These are phyloP conservation scores for Lentinula lateritia DNA, from an alignment of 768 basidiomycete genomes.

Conservation along the genomic window DNA sequence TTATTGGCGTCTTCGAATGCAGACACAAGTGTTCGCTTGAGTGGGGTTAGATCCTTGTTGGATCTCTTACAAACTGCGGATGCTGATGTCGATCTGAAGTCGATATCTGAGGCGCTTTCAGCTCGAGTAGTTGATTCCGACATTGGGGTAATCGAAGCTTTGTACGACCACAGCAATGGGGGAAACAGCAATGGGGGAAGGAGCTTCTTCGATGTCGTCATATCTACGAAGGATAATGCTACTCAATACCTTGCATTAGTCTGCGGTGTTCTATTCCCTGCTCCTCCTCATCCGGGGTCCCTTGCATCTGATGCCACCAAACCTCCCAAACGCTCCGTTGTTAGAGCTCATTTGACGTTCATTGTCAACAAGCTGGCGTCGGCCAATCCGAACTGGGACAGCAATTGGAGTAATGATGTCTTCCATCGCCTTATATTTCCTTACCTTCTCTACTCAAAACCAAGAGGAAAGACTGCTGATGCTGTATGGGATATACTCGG, in stretches of 20 bases:
- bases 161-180: constrained; percentile 49
- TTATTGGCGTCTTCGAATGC: constrained; percentile 52
- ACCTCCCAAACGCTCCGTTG: constrained; percentile 42
- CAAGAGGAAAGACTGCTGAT: constrained; percentile 58
- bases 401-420: constrained; percentile 23
- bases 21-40: constrained; percentile 52
- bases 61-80: constrained; percentile 25
- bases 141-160: constrained; percentile 51
- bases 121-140: constrained; percentile 67
- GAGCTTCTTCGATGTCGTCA: neutral
- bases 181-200: constrained; percentile 21
- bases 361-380: constrained; percentile 40
- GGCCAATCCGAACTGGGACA: constrained; percentile 11
- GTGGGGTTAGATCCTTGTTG: constrained; percentile 56
- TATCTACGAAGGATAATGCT: neutral
- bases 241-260: constrained; percentile 41
- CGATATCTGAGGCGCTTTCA: constrained; percentile 58
- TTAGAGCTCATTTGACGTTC: constrained; percentile 56
- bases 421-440: constrained; percentile 64
- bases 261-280: constrained; percentile 25
- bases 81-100: constrained; percentile 32
- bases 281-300: constrained; percentile 6
- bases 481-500: constrained; percentile 68
- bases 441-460: constrained; percentile 67
- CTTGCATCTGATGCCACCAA: neutral